Conservation (phyloP, 1,139 yeast species). For the Sugiyamaella sp. region DNA sequence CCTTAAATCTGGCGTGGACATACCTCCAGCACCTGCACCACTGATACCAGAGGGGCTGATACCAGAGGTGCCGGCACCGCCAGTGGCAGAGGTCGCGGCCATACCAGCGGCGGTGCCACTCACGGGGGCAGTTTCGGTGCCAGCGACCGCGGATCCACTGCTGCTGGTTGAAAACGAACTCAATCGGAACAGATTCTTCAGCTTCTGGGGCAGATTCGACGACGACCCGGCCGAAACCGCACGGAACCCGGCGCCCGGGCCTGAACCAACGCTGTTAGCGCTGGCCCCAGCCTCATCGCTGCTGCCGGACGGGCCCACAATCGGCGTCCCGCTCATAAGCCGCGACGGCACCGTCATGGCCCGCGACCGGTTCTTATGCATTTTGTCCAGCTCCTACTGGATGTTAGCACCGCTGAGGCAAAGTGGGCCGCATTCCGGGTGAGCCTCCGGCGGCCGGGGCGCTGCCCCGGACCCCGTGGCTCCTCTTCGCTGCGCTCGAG, state of each 20-base stretch:
- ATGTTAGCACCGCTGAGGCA: background rate
- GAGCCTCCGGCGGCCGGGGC: constrained; percentile 9
- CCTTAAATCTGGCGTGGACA: constrained; percentile 18
- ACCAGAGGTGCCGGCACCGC: constrained; percentile 3
- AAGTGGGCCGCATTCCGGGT: no score
- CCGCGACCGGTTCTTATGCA: constrained; percentile 26
- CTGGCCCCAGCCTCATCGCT: background rate
- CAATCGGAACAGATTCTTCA: constrained; percentile 39
- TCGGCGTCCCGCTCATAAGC: constrained; percentile 8
- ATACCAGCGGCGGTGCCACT: constrained; percentile 14
- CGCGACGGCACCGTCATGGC: constrained; percentile 31
- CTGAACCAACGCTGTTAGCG: background rate
- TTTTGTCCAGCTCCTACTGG: background rate
- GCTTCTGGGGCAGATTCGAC: constrained; percentile 30
- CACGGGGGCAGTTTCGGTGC: background rate
- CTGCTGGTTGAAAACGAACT: constrained; percentile 22
- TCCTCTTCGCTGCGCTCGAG: no score
- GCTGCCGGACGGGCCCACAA: background rate
- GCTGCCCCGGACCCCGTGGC: constrained; percentile 1
- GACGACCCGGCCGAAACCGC: constrained; percentile 11
- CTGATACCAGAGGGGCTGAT: no score
- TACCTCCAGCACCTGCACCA: constrained; percentile 2
- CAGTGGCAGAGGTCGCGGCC: constrained; percentile 3
- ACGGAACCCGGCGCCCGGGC: constrained; percentile 5
- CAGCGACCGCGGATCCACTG: constrained; percentile 7